Evolutionary conservation across 176 grass and related monocot genomes (phyloP).

Genomic region (Secale cereale): DNA sequence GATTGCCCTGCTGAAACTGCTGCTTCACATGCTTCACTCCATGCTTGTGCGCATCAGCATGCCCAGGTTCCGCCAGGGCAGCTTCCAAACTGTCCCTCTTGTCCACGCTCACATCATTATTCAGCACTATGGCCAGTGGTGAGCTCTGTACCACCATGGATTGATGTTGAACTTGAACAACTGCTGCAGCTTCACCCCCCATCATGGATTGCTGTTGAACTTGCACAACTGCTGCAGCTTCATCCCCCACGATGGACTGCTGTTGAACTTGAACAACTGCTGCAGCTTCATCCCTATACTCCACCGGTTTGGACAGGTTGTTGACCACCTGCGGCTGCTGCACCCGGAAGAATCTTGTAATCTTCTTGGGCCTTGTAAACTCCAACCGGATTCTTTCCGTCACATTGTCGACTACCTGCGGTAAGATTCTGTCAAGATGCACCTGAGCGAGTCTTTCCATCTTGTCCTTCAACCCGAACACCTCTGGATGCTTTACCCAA

Average conservation of each 20-base stretch:
- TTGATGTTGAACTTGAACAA: neutral
- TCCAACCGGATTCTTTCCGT: neutral
- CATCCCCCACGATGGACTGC: constrained; percentile 3
- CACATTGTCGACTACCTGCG: neutral
- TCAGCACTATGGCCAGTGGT: constrained; percentile 39
- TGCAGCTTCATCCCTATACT: neutral
- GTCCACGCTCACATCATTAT: neutral
- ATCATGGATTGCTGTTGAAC: neutral
- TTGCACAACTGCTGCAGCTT: neutral
- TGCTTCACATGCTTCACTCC: constrained; percentile 23
- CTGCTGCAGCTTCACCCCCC: neutral
- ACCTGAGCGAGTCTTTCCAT: constrained; percentile 11
- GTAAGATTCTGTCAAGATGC: constrained; percentile 25
- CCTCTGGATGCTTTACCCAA: constrained; percentile 30
- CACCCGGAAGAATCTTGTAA: neutral
- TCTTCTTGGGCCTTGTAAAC: neutral
- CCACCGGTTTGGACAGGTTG: neutral
- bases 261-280: neutral
- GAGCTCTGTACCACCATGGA: neutral
- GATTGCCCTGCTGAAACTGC: constrained; percentile 44
- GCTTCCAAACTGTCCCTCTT: neutral
- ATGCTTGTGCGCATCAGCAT: neutral
- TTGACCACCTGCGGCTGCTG: neutral
- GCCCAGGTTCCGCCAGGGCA: neutral
- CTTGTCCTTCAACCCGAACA: constrained; percentile 34